Base-by-base conservation (phyloP, 2,329 filamentous ascomycete genomes). In the Fusarium kyushuense region DNA sequence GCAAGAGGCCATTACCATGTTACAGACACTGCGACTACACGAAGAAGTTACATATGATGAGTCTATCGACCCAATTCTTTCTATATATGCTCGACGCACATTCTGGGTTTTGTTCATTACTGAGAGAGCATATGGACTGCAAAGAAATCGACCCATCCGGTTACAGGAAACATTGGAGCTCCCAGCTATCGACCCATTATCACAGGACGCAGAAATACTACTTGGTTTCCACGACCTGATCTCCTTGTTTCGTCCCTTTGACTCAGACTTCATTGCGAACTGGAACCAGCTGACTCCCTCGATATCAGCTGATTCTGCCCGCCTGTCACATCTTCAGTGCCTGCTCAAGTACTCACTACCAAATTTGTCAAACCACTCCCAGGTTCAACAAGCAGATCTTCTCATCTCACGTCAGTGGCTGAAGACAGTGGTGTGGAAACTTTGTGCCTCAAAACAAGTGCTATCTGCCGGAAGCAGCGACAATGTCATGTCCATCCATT, bases 51-150 rank as follows among this genome's bases (percentile, higher is more conserved):
- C 74, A 0, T 78, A 77, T 40, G 17, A 7, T 3, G 52, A 48
- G 0, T 4, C 54, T 5, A 46, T 43, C 4, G 68, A 74, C 10
- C 29, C n/a, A 0, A 3, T 52, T 0, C 23, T 67, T 2, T 63
- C 65, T 0, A 69, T 54, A 1, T 77, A 74, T 5, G 57, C 70
- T 4, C 71, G 75, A 4, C 58, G 75, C 0, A 73, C 74, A 52
- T 74, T 74, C 13, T 75, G 73, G 73, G 73, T 78, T 0, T 51
- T 78, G 1, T 78, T 77, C 43, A 71, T 78, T 16, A 78, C 77
- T 0, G 77, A 78, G 27, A 62, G 76, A 16, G 76, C 74, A 13
- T 78, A 75, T 17, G 76, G 76, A 0, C 14, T 78, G 0, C 76
- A 78, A 29, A 62, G 76, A 3, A 72, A 78, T n/a, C 58, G 75